A percentile compares a stretch with the other conserved stretches of the same genome.
These are phyloP conservation scores for Botrytis galanthina DNA, from an alignment of 2,329 filamentous ascomycete species.

Conservation along the genomic window DNA sequence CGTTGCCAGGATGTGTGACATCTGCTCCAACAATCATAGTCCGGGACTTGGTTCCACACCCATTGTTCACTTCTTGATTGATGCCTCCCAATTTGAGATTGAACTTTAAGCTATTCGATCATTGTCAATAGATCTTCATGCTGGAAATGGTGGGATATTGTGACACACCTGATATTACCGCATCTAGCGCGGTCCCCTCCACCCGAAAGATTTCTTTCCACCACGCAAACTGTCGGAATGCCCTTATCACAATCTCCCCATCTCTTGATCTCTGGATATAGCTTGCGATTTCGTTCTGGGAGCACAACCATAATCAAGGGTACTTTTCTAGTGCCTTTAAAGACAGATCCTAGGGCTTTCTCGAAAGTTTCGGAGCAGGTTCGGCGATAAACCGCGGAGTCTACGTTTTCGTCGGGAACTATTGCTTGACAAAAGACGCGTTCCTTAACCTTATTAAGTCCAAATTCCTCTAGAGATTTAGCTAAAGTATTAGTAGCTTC, in stretches of 20 bases:
- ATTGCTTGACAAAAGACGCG: neutral
- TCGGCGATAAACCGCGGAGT: neutral
- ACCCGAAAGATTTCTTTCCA: no score
- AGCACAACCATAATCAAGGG: neutral
- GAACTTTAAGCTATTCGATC: neutral
- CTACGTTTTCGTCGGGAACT: neutral
- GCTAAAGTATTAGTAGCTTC: neutral
- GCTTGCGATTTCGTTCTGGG: neutral
- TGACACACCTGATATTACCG: neutral
- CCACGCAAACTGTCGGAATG: neutral
- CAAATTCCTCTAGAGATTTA: neutral
- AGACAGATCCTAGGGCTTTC: neutral
- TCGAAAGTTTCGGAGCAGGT: neutral
- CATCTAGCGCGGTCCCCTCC: neutral
- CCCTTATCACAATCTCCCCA: neutral
- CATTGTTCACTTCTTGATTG: neutral
- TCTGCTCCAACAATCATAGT: constrained; percentile 1
- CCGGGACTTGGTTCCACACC: neutral
- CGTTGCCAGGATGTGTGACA: constrained; percentile 5
- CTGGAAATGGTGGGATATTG: neutral
- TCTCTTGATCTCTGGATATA: neutral
- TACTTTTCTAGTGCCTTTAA: neutral
- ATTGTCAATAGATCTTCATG: neutral
- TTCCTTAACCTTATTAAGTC: neutral
- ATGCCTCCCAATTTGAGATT: neutral